Percentiles rank a stretch among this genome's conserved stretches.
Conservation (phyloP, 805 yeast genomes). For the Wickerhamiella bombiphila region DNA sequence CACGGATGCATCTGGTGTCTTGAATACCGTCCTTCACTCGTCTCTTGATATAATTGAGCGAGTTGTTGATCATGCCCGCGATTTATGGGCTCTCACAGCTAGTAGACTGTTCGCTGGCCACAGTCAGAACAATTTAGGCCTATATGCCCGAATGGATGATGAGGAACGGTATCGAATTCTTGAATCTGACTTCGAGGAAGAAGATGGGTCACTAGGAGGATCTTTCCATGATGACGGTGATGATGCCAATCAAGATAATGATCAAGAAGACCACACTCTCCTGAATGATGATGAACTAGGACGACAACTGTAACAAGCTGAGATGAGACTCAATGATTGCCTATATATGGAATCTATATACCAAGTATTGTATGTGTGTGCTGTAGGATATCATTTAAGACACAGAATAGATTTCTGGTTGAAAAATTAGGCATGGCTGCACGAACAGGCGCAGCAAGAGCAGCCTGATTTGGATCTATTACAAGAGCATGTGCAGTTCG, state of each 20-base stretch:
- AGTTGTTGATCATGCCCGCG: constrained; percentile 3
- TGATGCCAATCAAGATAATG: constrained; percentile 6
- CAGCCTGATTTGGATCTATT: no score
- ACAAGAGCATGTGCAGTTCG: no score
- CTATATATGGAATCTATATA: no score
- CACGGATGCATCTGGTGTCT: neutral
- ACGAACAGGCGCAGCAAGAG: no score
- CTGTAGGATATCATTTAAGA: no score
- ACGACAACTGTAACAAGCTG: constrained; percentile 2
- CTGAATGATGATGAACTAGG: constrained; percentile 5
- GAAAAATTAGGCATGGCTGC: no score
- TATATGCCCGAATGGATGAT: constrained; percentile 23
- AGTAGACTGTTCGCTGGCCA: constrained; percentile 12
- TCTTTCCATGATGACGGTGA: constrained; percentile 12
- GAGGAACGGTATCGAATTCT: constrained; percentile 22
- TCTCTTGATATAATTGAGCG: neutral
- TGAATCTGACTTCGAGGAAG: constrained; percentile 17
- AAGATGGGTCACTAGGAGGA: constrained; percentile 2
- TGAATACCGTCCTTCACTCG: neutral
- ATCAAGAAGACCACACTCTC: constrained; percentile 11
- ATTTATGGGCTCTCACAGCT: constrained; percentile 5
- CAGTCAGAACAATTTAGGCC: constrained; percentile 17
- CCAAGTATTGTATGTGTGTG: no score
- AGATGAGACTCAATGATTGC: no score
- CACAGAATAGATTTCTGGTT: no score